Evolutionary conservation across 176 grass and related monocot genomes (phyloP), one percentile per base, ranked within the genome.

Genomic region (Aegilops speltoides): DNA sequence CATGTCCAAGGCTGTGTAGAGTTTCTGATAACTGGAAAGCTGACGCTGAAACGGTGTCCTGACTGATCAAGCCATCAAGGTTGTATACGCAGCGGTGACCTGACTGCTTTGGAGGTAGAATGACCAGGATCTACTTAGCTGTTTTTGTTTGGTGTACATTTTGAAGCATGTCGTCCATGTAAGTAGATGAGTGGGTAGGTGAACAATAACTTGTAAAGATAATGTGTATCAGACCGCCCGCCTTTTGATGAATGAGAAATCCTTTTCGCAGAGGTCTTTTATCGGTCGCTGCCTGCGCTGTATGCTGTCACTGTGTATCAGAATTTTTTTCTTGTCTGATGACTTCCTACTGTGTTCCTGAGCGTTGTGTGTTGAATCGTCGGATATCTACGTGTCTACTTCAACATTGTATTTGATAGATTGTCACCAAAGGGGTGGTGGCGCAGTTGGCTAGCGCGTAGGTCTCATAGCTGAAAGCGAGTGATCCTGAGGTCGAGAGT

Each of bases 1-100:
- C 68, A 88, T 99, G 80, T 88, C 91, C 28, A 94, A 96, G 87
- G 87, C 91, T 40, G 85, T 83, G 80, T 82, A 93, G 82, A 64
- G 86, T 85, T 82, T 82, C 36, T 82, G 82, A 85, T 36, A 10
- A 75, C 86, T 68, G 37, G 26, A 37, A 65, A 43, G 61, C 78
- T 52, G 76, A 80, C 63, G 33, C 33, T 26, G 25, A 17, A 36
- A 79, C 12, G 28, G n/a, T 68, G 73, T 32, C 75, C 75, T 64
- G 80, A 79, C 76, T 86, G 84, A 88, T 91, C 62, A 16, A 50
- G 4, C 14, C 4, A 16, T 50, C 46, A 23, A 69, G 19, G 54
- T 20, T 57, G 68, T 57, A 60, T 80, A 76, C 74, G 81, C 86
- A 77, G 77, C 57, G 77, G 79, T 22, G 52, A 64, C 68, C 15